Base-by-base conservation (phyloP, 2,329 filamentous ascomycete species). In the Huntiella omanensis region DNA sequence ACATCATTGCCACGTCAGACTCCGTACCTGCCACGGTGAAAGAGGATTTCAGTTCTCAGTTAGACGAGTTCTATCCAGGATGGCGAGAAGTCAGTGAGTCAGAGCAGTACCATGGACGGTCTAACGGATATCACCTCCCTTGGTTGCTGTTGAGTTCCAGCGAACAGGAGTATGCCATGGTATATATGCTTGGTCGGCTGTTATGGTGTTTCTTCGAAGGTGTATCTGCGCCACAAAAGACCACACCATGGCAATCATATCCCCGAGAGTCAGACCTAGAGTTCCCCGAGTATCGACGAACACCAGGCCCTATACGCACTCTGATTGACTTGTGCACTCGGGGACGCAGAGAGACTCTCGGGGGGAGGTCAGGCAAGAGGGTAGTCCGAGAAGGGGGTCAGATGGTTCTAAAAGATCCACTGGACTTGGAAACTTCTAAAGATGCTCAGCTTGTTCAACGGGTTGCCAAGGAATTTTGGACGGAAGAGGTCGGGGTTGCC, bases 171-270 rank as follows among this genome's bases (percentile, higher is more conserved):
- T 62, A 67, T 0, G 72, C 72, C 15, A 69, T 73, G 55, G 72
- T 75, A 1, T 77, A 75, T 57, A 75, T 76, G 72, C 66, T 77
- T 12, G 73, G 72, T 4, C 65, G 73, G 35, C 62, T 75, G 19
- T 60, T 77, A 40, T 77, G 73, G 72, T 77, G 73, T 54, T 66
- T 77, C 12, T 77, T 77, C 48, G 73, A 77, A 55, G 71, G 70
- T 15, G 67, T 69, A 54, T 70, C 69, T 49, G 71, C 71, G 2
- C 72, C 73, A 1, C 70, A 77, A 53, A 64, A 64, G 50, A 66
- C 68, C 2, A 67, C 70, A 3, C 64, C 73, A 10, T 76, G 73
- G 73, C 65, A 73, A 51, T 76, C 73, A 40, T 76, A 76, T 55
- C 61, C 60, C 12, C 68, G 66, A 58, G 72, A 76, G 54, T 68